Percentiles rank a stretch among this genome's conserved stretches.
Conservation (phyloP, 192 early-diverging fungal species). For the Dissophora globulifera region DNA sequence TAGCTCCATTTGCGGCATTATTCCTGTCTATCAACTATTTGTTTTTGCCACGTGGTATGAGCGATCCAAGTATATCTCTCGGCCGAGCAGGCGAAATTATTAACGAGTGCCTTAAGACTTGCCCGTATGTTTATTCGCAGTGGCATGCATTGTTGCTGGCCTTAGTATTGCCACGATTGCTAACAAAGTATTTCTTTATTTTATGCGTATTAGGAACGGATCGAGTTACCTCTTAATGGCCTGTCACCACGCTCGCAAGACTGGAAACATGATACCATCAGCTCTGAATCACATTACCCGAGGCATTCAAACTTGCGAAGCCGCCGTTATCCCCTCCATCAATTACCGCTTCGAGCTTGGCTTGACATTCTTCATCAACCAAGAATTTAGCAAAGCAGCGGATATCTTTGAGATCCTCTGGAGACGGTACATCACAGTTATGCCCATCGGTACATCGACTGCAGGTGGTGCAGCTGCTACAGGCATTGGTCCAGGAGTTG, state of each 20-base stretch:
- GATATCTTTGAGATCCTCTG: slow-evolving; percentile 57
- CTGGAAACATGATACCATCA: slow-evolving; percentile 44
- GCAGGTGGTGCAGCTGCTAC: not conserved
- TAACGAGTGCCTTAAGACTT: slow-evolving; percentile 34
- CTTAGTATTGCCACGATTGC: not conserved
- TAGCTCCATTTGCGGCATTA: slow-evolving; percentile 52
- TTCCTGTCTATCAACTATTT: slow-evolving; percentile 53
- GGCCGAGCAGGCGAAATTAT: slow-evolving; percentile 46
- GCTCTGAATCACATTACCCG: slow-evolving; percentile 52
- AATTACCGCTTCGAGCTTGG: slow-evolving; percentile 57
- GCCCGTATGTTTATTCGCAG: slow-evolving; percentile 50
- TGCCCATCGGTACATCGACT: not conserved
- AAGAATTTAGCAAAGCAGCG: slow-evolving; percentile 52
- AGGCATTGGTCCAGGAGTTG: not conserved
- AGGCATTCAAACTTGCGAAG: slow-evolving; percentile 52
- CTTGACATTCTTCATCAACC: slow-evolving; percentile 52
- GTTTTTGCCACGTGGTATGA: slow-evolving; percentile 52
- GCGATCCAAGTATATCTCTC: slow-evolving; percentile 40
- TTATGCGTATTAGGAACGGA: slow-evolving; percentile 36
- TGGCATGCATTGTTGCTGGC: no score
- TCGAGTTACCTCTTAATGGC: slow-evolving; percentile 55
- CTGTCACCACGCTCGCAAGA: slow-evolving; percentile 54
- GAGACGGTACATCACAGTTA: slow-evolving; percentile 19
- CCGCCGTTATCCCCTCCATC: slow-evolving; percentile 43
- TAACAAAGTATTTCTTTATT: not conserved